Base-by-base conservation (phyloP, 441 rosid genomes). In the Geranium incanum region DNA sequence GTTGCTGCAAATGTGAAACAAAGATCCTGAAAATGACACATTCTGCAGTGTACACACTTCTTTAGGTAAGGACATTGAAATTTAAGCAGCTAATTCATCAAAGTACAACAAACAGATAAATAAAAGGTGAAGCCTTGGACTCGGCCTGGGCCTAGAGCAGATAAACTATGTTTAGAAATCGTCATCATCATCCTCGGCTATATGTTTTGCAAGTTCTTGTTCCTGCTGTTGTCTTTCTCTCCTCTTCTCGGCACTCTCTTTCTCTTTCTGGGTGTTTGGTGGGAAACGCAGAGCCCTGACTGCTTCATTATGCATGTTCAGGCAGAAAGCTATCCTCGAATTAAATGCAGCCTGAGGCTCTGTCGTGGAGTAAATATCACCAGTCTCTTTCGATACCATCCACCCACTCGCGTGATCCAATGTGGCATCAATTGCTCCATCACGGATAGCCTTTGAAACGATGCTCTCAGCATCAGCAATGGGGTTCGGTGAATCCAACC, bases 211-310 rank as follows among this genome's bases (percentile, higher is more conserved):
- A 23, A 77, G 79, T 37, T 77, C 79, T 37, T 77, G 79, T 63
- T 77, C 79, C 79, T 77, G 79, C 74, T 77, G 79, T 52, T 77
- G 76, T 73, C 79, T 77, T 70, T 77, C 79, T 0, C 79, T 75
- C 76, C 79, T 77, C 71, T 77, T 77, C 70, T 77, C 79, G 13
- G 79, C 79, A 18, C 79, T 72, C 66, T 77, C 79, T 72, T 77
- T 77, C 76, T 77, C 79, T 71, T 77, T 77, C 68, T 77, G 79
- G 36, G 79, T 68, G 43, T 77, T 77, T 0, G 76, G 79, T 7
- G 79, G 79, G 67, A 72, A 77, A n/a, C 76, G 72, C 50, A 77
- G 71, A 1, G 79, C 79, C n/a, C 79, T 16, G 2, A 77, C 76
- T 13, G 79, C 76, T 18, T 77, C 79, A 13, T 77, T 77, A 65